Evolutionary conservation across 1,284 basidiomycete genomes (phyloP).

Genomic region (Ganoderma lucidum): DNA sequence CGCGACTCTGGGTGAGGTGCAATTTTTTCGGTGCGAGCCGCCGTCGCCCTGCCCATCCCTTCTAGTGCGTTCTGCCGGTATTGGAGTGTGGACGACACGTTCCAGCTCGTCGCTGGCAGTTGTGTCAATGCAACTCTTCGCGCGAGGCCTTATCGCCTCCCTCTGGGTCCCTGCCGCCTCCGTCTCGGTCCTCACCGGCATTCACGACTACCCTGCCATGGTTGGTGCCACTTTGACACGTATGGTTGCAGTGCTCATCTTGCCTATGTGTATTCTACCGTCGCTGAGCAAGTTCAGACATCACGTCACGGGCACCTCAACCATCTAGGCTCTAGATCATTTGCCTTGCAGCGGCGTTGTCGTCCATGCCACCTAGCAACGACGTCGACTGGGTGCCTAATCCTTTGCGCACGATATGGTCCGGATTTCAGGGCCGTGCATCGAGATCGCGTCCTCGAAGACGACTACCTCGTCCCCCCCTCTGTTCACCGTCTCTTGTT

Average conservation of each 20-base stretch:
- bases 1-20: not conserved
- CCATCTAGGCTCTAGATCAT: not conserved
- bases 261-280: not conserved
- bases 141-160: not conserved
- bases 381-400: slow-evolving; percentile 72
- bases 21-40: not conserved
- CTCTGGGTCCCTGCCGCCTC: not conserved
- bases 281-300: not conserved
- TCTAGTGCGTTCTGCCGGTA: not conserved
- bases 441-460: slow-evolving; percentile 78
- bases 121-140: not conserved
- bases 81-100: not conserved
- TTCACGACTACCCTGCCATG: not conserved
- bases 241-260: not conserved
- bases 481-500: not conserved
- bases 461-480: slow-evolving; percentile 66
- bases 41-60: not conserved
- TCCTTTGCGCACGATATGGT: slow-evolving; percentile 70
- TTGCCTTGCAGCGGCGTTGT: not conserved
- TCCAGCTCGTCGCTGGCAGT: not conserved
- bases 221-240: not conserved
- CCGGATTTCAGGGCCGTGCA: slow-evolving; percentile 81
- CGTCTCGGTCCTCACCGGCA: not conserved
- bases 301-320: not conserved
- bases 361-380: too few species aligned